Evolutionary conservation across 306 rosid species (phyloP), one percentile per base, ranked within the genome.

Genomic region (Hippophae tibetana): DNA sequence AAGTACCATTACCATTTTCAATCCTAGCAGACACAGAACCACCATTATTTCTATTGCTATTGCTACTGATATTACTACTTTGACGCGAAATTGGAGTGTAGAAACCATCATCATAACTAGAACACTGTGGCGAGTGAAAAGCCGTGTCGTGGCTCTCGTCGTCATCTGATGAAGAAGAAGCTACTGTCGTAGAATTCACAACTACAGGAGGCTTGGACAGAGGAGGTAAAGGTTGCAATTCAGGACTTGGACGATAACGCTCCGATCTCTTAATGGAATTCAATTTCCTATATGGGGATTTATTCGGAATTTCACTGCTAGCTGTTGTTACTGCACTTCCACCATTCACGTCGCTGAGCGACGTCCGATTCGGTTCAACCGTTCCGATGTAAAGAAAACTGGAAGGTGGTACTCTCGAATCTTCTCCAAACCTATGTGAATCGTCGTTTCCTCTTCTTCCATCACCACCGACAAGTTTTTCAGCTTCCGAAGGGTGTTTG

Each of bases 191-290:
- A 5, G 74, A 73, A 25, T 68, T 78, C 13, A 64, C 76, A 42
- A 65, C 72, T 13, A 31, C 72, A 12, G 61, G 73, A 27, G 67
- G 86, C 40, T 78, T 80, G 6, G 68, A 62, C 8, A 89, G 55
- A 31, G 95, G 89, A 51, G 98, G 98, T 71, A 92, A 70, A 26
- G 98, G 98, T 65, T 92, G 98, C 73, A 92, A 71, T 54, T 92
- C 98, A 2, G 98, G 98, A 61, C 98, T 92, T 0, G 95, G 98
- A 10, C 96, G 85, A 63, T 85, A 86, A 66, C 93, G 86, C 47
- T 92, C 96, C 57, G 96, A 85, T 72, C 74, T 81, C 72, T 92
- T 86, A 9, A 80, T 40, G 10, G 97, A 78, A 58, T 86, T 77
- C 42, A 90, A 86, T 52, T 81, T 82, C 65, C 76, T 87, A 72